Percentiles rank a stretch among this genome's conserved stretches.
These are phyloP conservation scores for Colletotrichum lindemuthianum DNA, from an alignment of 2,329 filamentous ascomycete species.

Conservation along the genomic window DNA sequence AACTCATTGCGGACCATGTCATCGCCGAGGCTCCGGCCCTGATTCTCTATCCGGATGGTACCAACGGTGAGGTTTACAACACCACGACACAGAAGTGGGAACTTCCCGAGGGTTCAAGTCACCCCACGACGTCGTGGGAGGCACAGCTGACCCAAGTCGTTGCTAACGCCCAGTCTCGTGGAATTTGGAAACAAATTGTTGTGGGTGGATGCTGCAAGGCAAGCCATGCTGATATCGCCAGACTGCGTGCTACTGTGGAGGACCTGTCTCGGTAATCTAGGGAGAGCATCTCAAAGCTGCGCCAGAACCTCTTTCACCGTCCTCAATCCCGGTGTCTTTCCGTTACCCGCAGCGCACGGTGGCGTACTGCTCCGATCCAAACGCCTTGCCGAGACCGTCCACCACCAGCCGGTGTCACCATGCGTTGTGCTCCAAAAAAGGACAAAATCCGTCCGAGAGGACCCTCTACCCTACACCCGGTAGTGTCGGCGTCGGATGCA, in stretches of 20 bases:
- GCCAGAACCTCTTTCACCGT: background rate
- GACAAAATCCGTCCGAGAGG: constrained; percentile 12
- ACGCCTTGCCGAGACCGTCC: constrained; percentile 11
- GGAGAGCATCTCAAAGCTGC: constrained; percentile 4
- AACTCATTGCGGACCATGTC: constrained; percentile 48
- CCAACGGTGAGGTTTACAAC: constrained; percentile 74
- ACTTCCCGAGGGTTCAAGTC: constrained; percentile 43
- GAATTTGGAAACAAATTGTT: constrained; percentile 56
- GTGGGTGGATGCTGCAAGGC: constrained; percentile 66
- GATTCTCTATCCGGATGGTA: constrained; percentile 75
- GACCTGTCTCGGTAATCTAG: constrained; percentile 25
- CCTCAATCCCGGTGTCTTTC: background rate
- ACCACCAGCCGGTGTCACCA: constrained; percentile 17
- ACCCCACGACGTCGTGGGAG: constrained; percentile 54
- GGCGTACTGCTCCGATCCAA: constrained; percentile 15
- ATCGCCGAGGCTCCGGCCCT: constrained; percentile 59
- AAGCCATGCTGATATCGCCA: constrained; percentile 41
- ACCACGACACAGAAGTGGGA: constrained; percentile 71
- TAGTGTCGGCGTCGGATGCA: constrained; percentile 34
- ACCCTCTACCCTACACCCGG: constrained; percentile 17
- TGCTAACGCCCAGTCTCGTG: constrained; percentile 45
- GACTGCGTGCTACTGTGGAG: constrained; percentile 27
- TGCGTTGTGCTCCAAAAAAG: constrained; percentile 26
- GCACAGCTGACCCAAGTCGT: constrained; percentile 55
- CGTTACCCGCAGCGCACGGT: too few relatives aligned